Evolutionary conservation across 495 filamentous ascomycete genomes (phyloP).

Genomic region (Penicillium bovifimosum): DNA sequence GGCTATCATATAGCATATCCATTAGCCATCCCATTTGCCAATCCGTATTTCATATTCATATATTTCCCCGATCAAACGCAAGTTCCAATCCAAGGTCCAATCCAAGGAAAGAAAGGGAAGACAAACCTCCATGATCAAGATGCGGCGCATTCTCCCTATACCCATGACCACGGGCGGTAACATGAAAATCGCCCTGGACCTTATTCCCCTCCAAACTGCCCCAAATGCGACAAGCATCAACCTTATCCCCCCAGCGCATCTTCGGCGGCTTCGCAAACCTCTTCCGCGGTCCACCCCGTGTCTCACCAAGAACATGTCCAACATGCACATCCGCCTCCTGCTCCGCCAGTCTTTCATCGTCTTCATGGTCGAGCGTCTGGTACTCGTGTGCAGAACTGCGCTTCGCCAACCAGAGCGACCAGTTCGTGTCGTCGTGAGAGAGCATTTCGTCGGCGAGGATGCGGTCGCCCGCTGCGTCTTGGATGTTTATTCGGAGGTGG

Average conservation of each 20-base stretch:
- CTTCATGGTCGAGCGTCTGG: constrained; percentile 45
- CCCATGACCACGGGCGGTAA: constrained; percentile 91
- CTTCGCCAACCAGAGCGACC: constrained; percentile 75
- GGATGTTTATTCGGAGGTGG: constrained; percentile 90
- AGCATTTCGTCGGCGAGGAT: constrained; percentile 78
- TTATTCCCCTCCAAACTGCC: constrained; percentile 89
- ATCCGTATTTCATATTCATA: no score
- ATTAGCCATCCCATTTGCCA: no score
- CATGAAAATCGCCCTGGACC: constrained; percentile 97
- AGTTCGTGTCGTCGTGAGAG: constrained; percentile 68
- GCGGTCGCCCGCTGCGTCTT: constrained; percentile 88
- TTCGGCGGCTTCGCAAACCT: constrained; percentile 68
- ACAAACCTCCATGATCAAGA: constrained; percentile 75
- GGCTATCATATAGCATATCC: constrained; percentile 34
- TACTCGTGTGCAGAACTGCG: constrained; percentile 51
- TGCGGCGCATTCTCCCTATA: constrained; percentile 76
- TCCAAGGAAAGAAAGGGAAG: no score
- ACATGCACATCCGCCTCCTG: constrained; percentile 51
- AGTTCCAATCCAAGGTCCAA: no score
- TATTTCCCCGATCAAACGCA: no score
- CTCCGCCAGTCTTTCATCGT: constrained; percentile 31
- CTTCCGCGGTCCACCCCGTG: constrained; percentile 32
- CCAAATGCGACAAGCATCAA: constrained; percentile 74
- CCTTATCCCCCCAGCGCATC: constrained; percentile 47
- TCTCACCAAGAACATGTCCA: constrained; percentile 47